Base-by-base conservation (phyloP, 2,329 filamentous ascomycete genomes). In the Phialophora chinensis region DNA sequence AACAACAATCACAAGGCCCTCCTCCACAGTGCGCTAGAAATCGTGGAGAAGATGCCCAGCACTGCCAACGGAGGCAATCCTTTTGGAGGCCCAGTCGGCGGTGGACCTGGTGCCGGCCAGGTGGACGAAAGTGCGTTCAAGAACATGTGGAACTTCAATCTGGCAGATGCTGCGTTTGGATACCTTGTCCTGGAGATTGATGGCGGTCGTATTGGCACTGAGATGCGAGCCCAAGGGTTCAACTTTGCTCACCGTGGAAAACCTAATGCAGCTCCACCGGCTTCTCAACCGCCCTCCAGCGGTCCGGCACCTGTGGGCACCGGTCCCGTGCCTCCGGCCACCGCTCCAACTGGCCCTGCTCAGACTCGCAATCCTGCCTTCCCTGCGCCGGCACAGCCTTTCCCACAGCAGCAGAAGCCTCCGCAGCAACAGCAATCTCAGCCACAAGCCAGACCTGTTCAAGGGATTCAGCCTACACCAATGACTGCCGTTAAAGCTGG, bases 91-190 rank as follows among this genome's bases (percentile, higher is more conserved):
- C 91, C 92, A 33, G 87, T 89, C 61, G 87, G 88, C 58, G 91
- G 90, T 47, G 88, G 85, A 49, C 82, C 81, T 72, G 83, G 88
- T 59, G 89, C 92, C 59, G 95, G 95, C 35, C 91, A 96, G 75
- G 93, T 99, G 20, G 95, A 99, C 70, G 95, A 99, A 83, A 97
- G 93, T 74, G 95, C 95, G 1, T 99, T 99, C 86, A 99, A 99
- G 84, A 99, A 99, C 78, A 98, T 98, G 95, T 99, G 95, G 95
- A 99, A 99, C 80, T 99, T 99, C 82, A 72, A 72, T n/a, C 66
- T 99, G 72, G 95, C 95, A 33, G 95, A 99, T 82, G 95, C 95
- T 63, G 94, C 95, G 23, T 99, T 98, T 77, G 95, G 95, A 68
- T 99, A 93, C 85, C 85, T 99, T 60, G 93, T 98, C 17, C 82